Conservation (phyloP, 805 yeast species). For the Pichia ethanolica region DNA sequence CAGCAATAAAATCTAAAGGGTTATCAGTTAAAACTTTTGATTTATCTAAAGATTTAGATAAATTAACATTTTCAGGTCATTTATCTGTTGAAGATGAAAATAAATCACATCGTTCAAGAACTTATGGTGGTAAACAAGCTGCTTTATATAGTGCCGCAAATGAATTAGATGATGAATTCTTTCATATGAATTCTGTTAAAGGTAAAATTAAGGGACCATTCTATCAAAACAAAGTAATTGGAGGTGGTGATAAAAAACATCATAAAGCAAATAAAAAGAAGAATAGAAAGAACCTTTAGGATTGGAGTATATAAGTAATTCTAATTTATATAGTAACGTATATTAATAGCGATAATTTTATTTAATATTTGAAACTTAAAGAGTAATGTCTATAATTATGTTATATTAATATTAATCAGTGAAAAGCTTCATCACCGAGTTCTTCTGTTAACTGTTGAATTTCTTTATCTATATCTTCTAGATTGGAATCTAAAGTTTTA, state of each 20-base stretch:
- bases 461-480: slow-evolving; percentile 47
- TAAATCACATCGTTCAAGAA: slow-evolving; percentile 37
- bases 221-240: slow-evolving; percentile 45
- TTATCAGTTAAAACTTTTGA: slow-evolving; percentile 47
- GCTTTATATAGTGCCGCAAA: slow-evolving; percentile 71
- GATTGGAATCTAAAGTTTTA: slow-evolving; percentile 47
- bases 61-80: slow-evolving; percentile 75
- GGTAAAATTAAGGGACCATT: slow-evolving; percentile 68
- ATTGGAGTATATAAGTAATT: too few relatives aligned
- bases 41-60: slow-evolving; percentile 59
- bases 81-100: slow-evolving; percentile 42
- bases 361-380: too few relatives aligned
- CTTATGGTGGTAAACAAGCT: slow-evolving; percentile 78
- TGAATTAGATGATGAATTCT: slow-evolving; percentile 81
- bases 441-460: slow-evolving; percentile 37
- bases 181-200: slow-evolving; percentile 54
- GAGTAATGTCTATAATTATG: too few relatives aligned
- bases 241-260: slow-evolving; percentile 71
- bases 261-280: slow-evolving; percentile 40
- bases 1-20: slow-evolving; percentile 55
- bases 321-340: too few relatives aligned
- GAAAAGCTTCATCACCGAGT: slow-evolving; percentile 48
- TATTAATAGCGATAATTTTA: too few relatives aligned
- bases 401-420: background rate
- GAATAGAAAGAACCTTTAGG: slow-evolving; percentile 5